Percentiles rank a stretch among this genome's conserved stretches.
phyloP scores from a whole-genome alignment of 2,329 filamentous ascomycete species.

The Fragosphaeria purpurea region DNA sequence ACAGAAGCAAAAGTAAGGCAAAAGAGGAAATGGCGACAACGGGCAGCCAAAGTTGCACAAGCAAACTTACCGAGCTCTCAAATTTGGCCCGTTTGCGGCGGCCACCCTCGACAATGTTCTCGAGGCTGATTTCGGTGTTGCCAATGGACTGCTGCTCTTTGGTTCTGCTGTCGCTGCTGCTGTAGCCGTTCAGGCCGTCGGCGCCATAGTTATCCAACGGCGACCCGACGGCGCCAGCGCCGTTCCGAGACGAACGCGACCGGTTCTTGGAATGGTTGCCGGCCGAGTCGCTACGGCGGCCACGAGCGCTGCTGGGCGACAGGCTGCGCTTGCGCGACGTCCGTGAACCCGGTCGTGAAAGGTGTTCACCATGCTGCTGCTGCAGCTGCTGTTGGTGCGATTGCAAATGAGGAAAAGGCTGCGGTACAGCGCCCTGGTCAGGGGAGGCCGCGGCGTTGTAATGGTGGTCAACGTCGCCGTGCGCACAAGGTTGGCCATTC shows the following conservation, averaged over 20 bases:
- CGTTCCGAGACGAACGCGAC: conserved; percentile 60
- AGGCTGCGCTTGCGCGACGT: conserved; percentile 67
- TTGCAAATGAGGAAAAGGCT: conserved; percentile 15
- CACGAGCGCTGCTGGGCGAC: conserved; percentile 60
- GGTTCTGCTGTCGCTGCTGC: conserved; percentile 75
- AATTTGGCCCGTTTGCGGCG: conserved; percentile 89
- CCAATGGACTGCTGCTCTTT: conserved; percentile 67
- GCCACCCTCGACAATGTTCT: conserved; percentile 96
- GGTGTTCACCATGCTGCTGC: conserved; percentile 44
- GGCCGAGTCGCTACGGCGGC: conserved; percentile 67
- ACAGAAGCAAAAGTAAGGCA: too few relatives aligned
- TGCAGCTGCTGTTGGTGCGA: conserved; percentile 9
- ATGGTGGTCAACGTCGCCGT: conserved; percentile 36
- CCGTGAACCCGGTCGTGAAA: conserved; percentile 59
- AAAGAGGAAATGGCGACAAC: too few relatives aligned
- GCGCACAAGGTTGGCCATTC: neutral
- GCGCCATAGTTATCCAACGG: conserved; percentile 36
- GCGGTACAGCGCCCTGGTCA: too few relatives aligned
- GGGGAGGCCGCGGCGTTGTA: conserved; percentile 34
- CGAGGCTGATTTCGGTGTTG: conserved; percentile 93
- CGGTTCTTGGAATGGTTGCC: conserved; percentile 51
- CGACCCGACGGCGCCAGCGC: conserved; percentile 33
- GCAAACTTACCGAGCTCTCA: conserved; percentile 81
- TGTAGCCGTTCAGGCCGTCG: conserved; percentile 66
- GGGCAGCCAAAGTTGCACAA: neutral